Evolutionary conservation across 768 basidiomycete species (phyloP).

Genomic region (Suillus americanus): DNA sequence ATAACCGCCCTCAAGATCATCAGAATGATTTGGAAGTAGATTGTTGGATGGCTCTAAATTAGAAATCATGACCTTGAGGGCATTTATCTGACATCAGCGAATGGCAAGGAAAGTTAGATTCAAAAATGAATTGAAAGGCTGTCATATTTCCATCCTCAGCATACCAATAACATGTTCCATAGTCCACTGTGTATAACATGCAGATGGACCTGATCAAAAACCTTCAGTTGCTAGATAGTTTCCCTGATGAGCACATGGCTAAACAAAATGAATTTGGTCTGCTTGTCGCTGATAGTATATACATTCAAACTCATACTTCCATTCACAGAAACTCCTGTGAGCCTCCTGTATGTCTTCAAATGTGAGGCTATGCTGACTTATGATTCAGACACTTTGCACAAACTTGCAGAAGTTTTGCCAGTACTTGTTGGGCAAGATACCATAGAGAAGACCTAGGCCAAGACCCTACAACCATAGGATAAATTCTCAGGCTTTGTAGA

Average conservation of each 20-base stretch:
- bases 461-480: no score
- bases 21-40: not conserved
- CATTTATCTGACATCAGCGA: not conserved
- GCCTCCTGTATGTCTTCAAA: not conserved
- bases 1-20: not conserved
- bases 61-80: not conserved
- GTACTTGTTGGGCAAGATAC: no score
- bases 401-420: not conserved
- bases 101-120: not conserved
- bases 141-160: not conserved
- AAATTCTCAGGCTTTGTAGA: no score
- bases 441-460: no score
- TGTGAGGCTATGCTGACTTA: not conserved
- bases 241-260: not conserved
- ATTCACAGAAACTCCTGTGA: not conserved
- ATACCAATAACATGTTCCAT: not conserved
- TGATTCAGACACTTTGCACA: not conserved
- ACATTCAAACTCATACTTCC: not conserved
- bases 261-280: not conserved
- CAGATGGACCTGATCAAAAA: not conserved
- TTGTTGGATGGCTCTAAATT: not conserved
- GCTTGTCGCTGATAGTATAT: not conserved
- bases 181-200: not conserved
- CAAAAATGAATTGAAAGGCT: not conserved
- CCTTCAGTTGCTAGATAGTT: not conserved